A percentile compares a stretch with the other conserved stretches of the same genome.
Evolutionary conservation across 306 rosid genomes (phyloP).

Genomic region (Heteromeles arbutifolia): DNA sequence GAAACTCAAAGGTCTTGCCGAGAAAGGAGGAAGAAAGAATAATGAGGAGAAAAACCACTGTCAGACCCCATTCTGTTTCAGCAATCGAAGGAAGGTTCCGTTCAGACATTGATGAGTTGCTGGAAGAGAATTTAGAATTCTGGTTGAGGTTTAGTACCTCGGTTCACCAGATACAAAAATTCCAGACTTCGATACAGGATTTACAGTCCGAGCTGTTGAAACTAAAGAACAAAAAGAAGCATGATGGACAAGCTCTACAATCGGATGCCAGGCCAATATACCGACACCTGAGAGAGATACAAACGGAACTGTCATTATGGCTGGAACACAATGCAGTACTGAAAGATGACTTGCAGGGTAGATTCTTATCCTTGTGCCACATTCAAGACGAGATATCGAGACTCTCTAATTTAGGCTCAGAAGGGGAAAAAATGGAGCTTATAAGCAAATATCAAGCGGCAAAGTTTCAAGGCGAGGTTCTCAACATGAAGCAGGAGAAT

Average conservation of each 20-base stretch:
- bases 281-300: conserved; percentile 72
- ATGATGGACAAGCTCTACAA: conserved; percentile 27
- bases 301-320: conserved; percentile 73
- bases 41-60: conserved; percentile 14
- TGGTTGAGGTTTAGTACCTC: conserved; percentile 89
- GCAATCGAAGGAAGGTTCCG: conserved; percentile 55
- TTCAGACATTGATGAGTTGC: conserved; percentile 47
- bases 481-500: conserved; percentile 78
- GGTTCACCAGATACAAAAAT: conserved; percentile 77
- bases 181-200: conserved; percentile 62
- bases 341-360: conserved; percentile 60
- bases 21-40: conserved; percentile 10
- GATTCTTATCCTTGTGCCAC: conserved; percentile 48
- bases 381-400: conserved; percentile 68
- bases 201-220: conserved; percentile 42
- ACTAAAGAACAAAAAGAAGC: conserved; percentile 24
- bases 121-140: conserved; percentile 77
- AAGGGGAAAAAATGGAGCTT: conserved; percentile 26
- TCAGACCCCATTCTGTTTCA: conserved; percentile 26
- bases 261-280: conserved; percentile 61
- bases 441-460: conserved; percentile 60
- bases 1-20: not conserved
- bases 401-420: conserved; percentile 26
- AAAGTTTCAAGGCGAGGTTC: conserved; percentile 90
- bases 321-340: conserved; percentile 58